These are phyloP conservation scores for Acanthamoeba rhysodes DNA, from an alignment of 208 protist species.

Conservation along the genomic window DNA sequence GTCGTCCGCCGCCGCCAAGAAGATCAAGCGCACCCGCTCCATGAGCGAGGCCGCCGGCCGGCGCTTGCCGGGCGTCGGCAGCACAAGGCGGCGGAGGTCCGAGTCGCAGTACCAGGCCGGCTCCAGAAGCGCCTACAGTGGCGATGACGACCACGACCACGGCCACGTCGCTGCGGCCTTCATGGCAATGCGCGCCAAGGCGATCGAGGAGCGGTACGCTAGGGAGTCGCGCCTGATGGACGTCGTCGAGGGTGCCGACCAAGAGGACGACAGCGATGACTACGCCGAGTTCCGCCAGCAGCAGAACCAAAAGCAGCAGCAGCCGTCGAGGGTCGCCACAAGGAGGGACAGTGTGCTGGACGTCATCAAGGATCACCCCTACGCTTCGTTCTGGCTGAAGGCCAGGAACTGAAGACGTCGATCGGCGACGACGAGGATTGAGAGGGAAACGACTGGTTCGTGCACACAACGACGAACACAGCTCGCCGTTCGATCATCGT, in stretches of 20 bases:
- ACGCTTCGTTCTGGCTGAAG: no score
- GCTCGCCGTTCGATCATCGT: no score
- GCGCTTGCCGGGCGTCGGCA: background rate
- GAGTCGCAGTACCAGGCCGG: background rate
- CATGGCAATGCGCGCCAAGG: background rate
- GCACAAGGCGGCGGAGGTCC: background rate
- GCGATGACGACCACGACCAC: background rate
- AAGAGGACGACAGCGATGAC: background rate
- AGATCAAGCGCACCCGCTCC: conserved; percentile 7
- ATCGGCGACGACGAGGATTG: no score
- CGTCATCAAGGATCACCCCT: no score
- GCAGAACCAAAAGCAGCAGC: background rate
- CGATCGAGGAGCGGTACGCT: background rate
- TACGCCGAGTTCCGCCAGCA: background rate
- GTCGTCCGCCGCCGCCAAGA: background rate
- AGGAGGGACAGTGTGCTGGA: no score
- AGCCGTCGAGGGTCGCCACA: no score
- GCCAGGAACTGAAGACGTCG: no score
- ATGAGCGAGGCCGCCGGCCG: background rate
- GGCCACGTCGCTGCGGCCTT: background rate
- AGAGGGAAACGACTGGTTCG: no score
- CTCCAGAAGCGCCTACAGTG: background rate
- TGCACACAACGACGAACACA: no score
- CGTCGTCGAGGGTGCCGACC: background rate
- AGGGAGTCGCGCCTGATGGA: background rate